These are phyloP conservation scores for Cercophora scortea DNA, from an alignment of 495 filamentous ascomycete genomes.

Conservation along the genomic window DNA sequence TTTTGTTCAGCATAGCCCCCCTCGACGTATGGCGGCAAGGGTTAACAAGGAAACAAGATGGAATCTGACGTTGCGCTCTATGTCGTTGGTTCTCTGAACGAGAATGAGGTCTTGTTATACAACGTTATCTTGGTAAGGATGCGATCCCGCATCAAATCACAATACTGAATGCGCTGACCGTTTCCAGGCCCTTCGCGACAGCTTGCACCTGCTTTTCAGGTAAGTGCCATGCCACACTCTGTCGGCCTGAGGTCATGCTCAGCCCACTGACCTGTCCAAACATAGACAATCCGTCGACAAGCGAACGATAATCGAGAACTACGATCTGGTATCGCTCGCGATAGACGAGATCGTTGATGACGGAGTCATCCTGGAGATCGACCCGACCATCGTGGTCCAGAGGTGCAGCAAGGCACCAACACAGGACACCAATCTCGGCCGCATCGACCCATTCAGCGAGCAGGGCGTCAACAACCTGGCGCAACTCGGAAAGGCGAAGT, in stretches of 20 bases:
- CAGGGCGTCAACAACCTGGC: constrained; percentile 93
- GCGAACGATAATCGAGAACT: constrained; percentile 96
- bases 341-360: constrained; percentile 97
- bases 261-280: not conserved
- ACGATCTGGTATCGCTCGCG: constrained; percentile 81
- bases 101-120: constrained; percentile 96
- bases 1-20: too few species aligned
- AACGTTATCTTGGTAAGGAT: constrained; percentile 60
- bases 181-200: constrained; percentile 63
- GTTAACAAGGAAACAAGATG: constrained; percentile 49
- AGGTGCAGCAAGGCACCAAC: constrained; percentile 86
- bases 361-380: constrained; percentile 93
- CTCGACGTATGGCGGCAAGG: not conserved
- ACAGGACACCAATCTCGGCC: constrained; percentile 84
- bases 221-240: not conserved
- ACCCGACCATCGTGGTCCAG: constrained; percentile 84
- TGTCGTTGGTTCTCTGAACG: constrained; percentile 74
- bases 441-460: constrained; percentile 83
- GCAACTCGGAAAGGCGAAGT: constrained; percentile 87
- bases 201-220: constrained; percentile 85
- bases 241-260: not conserved
- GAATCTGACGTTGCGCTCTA: constrained; percentile 97
- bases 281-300: constrained; percentile 77
- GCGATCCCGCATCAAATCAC: too few species aligned
- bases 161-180: too few species aligned